These are phyloP conservation scores for Eucalyptus guilfoylei DNA, from an alignment of 345 rosid species.

Conservation along the genomic window DNA sequence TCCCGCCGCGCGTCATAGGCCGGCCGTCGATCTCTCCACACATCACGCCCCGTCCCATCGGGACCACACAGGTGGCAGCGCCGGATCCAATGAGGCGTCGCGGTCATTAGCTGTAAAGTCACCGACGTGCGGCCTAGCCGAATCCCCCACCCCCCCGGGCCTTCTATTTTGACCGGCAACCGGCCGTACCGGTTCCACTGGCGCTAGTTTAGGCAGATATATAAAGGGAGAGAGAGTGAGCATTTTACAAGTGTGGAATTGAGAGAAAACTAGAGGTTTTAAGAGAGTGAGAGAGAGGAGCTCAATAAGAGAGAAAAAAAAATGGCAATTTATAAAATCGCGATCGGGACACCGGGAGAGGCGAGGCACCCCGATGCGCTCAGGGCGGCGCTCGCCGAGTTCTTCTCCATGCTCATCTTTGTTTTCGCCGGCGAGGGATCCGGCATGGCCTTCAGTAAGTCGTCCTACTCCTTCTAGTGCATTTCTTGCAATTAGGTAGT, in stretches of 20 bases:
- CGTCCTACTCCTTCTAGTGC: too few relatives aligned
- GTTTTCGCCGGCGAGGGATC: constrained; percentile 89
- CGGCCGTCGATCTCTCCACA: constrained; percentile 1
- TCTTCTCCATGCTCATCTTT: constrained; percentile 67
- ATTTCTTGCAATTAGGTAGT: not conserved
- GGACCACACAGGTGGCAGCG: constrained; percentile 1
- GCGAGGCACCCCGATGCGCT: constrained; percentile 57
- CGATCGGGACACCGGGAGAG: constrained; percentile 52
- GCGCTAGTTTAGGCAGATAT: not conserved
- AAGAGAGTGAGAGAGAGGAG: not conserved
- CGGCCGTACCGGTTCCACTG: not conserved
- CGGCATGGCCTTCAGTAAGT: constrained; percentile 77
- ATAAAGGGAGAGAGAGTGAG: not conserved
- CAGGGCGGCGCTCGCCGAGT: constrained; percentile 59
- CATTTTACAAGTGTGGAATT: not conserved
- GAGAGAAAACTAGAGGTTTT: not conserved
- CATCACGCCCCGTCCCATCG: not conserved
- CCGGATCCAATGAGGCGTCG: not conserved
- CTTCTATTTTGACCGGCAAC: not conserved
- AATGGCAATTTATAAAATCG: constrained; percentile 57
- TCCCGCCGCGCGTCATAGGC: constrained; percentile 1
- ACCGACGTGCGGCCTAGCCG: not conserved
- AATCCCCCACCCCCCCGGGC: not conserved
- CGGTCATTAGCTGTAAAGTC: not conserved
- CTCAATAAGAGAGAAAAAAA: not conserved